Conservation (phyloP, 1,284 basidiomycete species). For the Trametes pubescens region DNA sequence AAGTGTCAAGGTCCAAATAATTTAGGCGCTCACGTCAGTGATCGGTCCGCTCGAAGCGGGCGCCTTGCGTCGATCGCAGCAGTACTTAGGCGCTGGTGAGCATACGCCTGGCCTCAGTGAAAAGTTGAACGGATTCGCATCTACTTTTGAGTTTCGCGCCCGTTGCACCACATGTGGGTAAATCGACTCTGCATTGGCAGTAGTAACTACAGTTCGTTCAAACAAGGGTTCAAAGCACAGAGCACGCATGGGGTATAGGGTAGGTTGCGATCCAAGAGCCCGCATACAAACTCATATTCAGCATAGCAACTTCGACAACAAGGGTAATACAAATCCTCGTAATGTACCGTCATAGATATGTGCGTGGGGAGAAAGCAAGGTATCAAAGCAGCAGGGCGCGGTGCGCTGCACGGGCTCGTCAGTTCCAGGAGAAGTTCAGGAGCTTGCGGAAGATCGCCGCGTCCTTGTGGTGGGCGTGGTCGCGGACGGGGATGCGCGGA, state of each 20-base stretch:
- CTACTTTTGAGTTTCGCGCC: too few relatives aligned
- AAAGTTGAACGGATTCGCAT: too few relatives aligned
- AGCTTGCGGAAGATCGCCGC: slow-evolving; percentile 41
- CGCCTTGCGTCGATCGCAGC: slow-evolving; percentile 1
- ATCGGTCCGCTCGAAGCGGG: slow-evolving; percentile 7
- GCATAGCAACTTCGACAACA: slow-evolving; percentile 39
- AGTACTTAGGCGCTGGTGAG: too few relatives aligned
- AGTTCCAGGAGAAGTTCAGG: slow-evolving; percentile 41
- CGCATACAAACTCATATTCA: slow-evolving; percentile 37
- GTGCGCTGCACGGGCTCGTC: slow-evolving; percentile 15
- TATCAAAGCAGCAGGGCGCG: slow-evolving; percentile 28
- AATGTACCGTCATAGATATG: slow-evolving; percentile 38
- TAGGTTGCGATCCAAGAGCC: slow-evolving; percentile 27
- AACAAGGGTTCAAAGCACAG: neutral
- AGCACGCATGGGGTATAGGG: slow-evolving; percentile 19
- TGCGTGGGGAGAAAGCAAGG: slow-evolving; percentile 37
- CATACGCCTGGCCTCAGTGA: too few relatives aligned
- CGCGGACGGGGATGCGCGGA: slow-evolving; percentile 32
- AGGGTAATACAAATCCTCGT: slow-evolving; percentile 39
- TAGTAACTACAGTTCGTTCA: neutral
- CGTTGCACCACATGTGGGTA: too few relatives aligned
- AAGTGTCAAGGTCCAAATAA: slow-evolving; percentile 27
- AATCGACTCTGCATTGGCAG: too few relatives aligned
- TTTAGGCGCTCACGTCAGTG: slow-evolving; percentile 21
- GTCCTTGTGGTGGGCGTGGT: slow-evolving; percentile 36